Base-by-base conservation (phyloP, 768 basidiomycete species). In the Lentinula boryana region DNA sequence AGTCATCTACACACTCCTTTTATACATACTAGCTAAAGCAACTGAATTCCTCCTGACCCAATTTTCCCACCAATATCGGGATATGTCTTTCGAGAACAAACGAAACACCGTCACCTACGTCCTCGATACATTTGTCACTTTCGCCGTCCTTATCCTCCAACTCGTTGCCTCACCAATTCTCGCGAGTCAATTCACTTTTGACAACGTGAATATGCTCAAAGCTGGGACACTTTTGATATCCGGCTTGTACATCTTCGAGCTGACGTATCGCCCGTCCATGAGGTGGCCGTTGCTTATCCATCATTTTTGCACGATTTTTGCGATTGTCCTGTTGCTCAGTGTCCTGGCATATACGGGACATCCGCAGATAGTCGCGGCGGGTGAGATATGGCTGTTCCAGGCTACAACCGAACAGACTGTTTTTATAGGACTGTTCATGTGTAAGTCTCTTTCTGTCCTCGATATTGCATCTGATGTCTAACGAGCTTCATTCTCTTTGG, bases 391-490 rank as follows among this genome's bases (percentile, higher is more conserved):
- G 54, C 35, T 56, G 36, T 56, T 56, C 12, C 54, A 56, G 36
- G 54, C 54, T 41, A 56, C 54, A n/a, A 56, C 54, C n/a, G 54
- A 56, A 18, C 54, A 56, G 36, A 38, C 16, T 38, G 54, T 56
- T 56, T 56, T 56, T 18, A 43, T 43, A 13, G 54, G 54, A 13
- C 35, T 56, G 36, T 40, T 56, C n/a, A 56, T 56, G 54, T 56
- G 54, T 56, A 56, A 38, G 54, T 38, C 5, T 15, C 35, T 35
- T 41, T 8, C 54, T 4, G 18, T 56, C 9, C 40, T 23, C 15
- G 35, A n/a, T 23, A 12, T 21, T 15, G 54, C 27, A 52, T 31
- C 9, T 31, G 51, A 2, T 2, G 12, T 13, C 13, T 43, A n/a
- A 43, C 16, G n/a, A 23, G 10, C 7, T 48, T 48, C 9, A 9